These are phyloP conservation scores for Coccomyxa subellipsoidea DNA, from an alignment of 163 green algal genomes.

Conservation along the genomic window DNA sequence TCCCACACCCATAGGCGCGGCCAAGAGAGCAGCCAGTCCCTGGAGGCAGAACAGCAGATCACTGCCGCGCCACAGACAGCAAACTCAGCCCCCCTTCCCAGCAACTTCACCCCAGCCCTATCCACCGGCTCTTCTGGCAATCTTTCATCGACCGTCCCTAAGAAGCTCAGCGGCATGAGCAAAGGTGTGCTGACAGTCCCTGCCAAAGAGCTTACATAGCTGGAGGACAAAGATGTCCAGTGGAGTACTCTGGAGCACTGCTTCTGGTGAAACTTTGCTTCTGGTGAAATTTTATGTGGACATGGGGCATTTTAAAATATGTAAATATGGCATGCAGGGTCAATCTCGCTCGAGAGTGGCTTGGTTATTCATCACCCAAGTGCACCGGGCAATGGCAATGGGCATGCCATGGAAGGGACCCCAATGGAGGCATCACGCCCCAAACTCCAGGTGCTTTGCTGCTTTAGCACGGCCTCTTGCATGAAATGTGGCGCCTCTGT, in stretches of 20 bases:
- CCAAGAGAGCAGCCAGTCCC: background rate
- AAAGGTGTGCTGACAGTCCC: background rate
- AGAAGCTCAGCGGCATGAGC: background rate
- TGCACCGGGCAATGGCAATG: background rate
- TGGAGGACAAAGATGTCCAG: too few species aligned
- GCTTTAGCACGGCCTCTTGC: too few species aligned
- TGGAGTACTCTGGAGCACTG: too few species aligned
- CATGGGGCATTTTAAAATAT: background rate
- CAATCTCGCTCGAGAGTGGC: background rate
- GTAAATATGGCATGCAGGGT: too few species aligned
- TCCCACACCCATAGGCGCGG: background rate
- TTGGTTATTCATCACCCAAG: background rate
- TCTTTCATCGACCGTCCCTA: background rate
- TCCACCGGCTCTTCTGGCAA: background rate
- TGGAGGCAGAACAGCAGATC: too few species aligned
- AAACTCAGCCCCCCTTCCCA: background rate
- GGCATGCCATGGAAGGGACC: background rate
- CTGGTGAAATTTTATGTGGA: background rate
- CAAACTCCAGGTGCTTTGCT: too few species aligned
- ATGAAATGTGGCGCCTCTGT: too few species aligned
- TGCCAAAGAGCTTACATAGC: too few species aligned
- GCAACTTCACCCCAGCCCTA: background rate
- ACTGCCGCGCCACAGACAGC: background rate
- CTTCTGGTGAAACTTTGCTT: background rate
- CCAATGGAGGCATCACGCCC: background rate